A percentile compares a stretch with the other conserved stretches of the same genome.
Conservation (phyloP, 1,284 basidiomycete genomes). For the Ceratobasidium papillatum region DNA sequence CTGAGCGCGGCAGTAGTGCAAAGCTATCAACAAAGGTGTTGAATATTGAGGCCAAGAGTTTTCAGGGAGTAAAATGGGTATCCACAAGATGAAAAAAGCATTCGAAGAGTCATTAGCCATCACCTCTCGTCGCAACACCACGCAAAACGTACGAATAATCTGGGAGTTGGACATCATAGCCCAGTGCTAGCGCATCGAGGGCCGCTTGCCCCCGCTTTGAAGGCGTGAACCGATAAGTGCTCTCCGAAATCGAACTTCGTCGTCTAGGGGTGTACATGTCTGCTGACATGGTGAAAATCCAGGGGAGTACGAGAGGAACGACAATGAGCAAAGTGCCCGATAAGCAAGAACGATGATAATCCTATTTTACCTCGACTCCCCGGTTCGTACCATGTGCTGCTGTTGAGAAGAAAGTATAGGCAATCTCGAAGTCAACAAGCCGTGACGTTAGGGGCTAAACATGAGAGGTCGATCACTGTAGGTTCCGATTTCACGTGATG, state of each 20-base stretch:
- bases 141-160: slow-evolving; percentile 38
- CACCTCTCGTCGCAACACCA: neutral
- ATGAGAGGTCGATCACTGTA: slow-evolving; percentile 18
- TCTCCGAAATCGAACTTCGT: slow-evolving; percentile 25
- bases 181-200: slow-evolving; percentile 31
- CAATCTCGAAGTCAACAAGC: slow-evolving; percentile 18
- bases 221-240: slow-evolving; percentile 13
- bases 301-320: neutral
- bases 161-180: slow-evolving; percentile 39
- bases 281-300: neutral
- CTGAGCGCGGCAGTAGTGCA: slow-evolving; percentile 33
- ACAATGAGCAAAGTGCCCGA: neutral
- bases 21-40: neutral
- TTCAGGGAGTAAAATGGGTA: neutral
- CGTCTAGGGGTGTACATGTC: slow-evolving; percentile 35
- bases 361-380: neutral
- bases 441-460: slow-evolving; percentile 15
- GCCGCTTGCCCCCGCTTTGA: slow-evolving; percentile 36
- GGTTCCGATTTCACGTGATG: slow-evolving; percentile 9
- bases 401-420: too few species aligned
- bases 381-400: neutral
- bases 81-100: neutral
- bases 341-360: neutral
- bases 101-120: neutral
- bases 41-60: neutral